Conservation (phyloP, 192 early-diverging fungal species). For the Gorgonomyces haynaldii region DNA sequence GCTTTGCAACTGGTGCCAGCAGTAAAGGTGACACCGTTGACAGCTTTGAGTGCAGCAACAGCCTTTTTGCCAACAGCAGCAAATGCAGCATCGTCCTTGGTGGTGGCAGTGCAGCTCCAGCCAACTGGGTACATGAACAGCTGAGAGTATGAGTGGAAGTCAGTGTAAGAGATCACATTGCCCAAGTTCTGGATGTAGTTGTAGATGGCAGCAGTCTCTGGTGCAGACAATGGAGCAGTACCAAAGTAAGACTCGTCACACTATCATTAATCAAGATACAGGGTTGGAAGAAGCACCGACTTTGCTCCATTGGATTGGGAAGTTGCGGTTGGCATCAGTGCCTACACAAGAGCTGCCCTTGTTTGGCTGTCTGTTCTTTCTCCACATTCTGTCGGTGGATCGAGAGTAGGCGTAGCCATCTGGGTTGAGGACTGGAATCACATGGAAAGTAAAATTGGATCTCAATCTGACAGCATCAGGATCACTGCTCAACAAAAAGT, state of each 20-base stretch:
- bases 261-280: slow-evolving; percentile 28
- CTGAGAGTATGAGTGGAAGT: slow-evolving; percentile 6
- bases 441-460: slow-evolving; percentile 33
- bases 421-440: slow-evolving; percentile 46
- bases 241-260: slow-evolving; percentile 38
- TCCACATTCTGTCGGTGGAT: slow-evolving; percentile 14
- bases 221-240: slow-evolving; percentile 15
- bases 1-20: too few relatives aligned
- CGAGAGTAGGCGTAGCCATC: slow-evolving; percentile 45
- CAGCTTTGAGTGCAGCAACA: slow-evolving; percentile 29
- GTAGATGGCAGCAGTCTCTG: slow-evolving; percentile 30
- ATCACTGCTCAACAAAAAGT: slow-evolving; percentile 14
- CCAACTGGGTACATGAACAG: slow-evolving; percentile 5
- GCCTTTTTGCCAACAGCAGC: slow-evolving; percentile 11
- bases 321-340: slow-evolving; percentile 42
- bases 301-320: slow-evolving; percentile 28
- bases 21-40: slow-evolving; percentile 19
- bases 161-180: slow-evolving; percentile 23
- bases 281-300: slow-evolving; percentile 31
- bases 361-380: slow-evolving; percentile 39
- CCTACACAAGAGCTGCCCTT: slow-evolving; percentile 29
- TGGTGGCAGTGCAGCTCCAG: background rate
- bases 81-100: too few relatives aligned
- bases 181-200: slow-evolving; percentile 21
- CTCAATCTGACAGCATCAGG: slow-evolving; percentile 21